Percentiles rank a stretch among this genome's conserved stretches.
These are phyloP conservation scores for Elaeagnus macrophylla DNA, from an alignment of 306 rosid species.

Conservation along the genomic window DNA sequence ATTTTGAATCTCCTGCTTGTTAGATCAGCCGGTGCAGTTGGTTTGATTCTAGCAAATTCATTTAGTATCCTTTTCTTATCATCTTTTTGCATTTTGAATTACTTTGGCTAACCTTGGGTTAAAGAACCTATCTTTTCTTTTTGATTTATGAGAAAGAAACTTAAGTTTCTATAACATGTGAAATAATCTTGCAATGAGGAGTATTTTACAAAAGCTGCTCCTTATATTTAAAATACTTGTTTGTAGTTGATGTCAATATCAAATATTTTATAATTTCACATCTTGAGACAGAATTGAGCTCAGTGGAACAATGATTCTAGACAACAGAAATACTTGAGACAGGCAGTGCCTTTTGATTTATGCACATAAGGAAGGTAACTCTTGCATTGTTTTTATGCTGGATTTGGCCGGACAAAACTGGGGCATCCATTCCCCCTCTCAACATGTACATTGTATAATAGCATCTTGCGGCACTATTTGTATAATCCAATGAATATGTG, in stretches of 20 bases:
- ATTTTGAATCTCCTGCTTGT: constrained; percentile 63
- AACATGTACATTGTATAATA: too few relatives aligned
- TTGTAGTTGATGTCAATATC: background rate
- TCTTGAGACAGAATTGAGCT: background rate
- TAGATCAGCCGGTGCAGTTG: constrained; percentile 66
- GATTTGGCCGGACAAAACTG: too few relatives aligned
- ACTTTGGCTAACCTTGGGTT: constrained; percentile 10
- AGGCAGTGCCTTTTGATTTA: too few relatives aligned
- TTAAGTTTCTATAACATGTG: too few relatives aligned
- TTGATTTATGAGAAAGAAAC: background rate
- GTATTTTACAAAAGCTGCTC: background rate
- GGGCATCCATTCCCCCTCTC: too few relatives aligned
- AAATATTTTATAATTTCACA: background rate
- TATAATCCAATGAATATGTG: background rate
- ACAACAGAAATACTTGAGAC: too few relatives aligned
- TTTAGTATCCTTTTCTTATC: constrained; percentile 66
- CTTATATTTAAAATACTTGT: background rate
- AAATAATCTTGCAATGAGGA: constrained; percentile 1
- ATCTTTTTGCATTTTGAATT: constrained; percentile 1
- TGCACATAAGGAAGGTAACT: too few relatives aligned
- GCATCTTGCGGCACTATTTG: background rate
- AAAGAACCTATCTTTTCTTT: background rate
- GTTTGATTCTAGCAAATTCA: constrained; percentile 85
- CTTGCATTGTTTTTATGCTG: too few relatives aligned
- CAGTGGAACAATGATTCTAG: background rate